Conservation (phyloP, 2,329 filamentous ascomycete genomes). For the Botrytis byssoidea region DNA sequence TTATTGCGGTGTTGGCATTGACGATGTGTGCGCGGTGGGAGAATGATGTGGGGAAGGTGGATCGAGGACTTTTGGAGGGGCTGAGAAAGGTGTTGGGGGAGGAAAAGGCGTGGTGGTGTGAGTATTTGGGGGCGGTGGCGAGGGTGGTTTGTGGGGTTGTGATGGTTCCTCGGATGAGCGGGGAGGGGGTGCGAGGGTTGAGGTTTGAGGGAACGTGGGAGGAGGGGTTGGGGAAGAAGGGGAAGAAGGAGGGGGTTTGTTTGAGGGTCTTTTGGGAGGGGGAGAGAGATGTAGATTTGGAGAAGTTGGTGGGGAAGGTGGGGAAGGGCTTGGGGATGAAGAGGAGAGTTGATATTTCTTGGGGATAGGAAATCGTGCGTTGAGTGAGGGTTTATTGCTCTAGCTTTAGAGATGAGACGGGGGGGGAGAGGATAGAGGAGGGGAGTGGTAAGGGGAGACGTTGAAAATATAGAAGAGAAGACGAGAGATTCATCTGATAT, state of each 20-base stretch:
- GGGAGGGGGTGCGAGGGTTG: background rate
- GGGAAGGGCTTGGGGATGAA: background rate
- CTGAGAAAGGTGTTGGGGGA: conserved; percentile 32
- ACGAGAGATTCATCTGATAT: background rate
- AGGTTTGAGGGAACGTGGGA: background rate
- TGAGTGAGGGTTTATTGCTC: background rate
- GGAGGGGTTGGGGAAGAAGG: conserved; percentile 1
- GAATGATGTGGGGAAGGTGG: conserved; percentile 53
- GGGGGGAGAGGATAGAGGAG: background rate
- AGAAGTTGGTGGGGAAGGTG: background rate
- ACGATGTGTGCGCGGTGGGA: conserved; percentile 74
- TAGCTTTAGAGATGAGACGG: background rate
- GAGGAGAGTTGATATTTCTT: background rate
- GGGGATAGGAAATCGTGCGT: background rate
- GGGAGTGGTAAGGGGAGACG: no score
- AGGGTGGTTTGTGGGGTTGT: background rate
- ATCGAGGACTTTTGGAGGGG: conserved; percentile 38
- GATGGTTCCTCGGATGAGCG: background rate
- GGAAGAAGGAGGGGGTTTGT: conserved; percentile 9
- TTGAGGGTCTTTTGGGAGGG: background rate
- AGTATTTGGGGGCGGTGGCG: conserved; percentile 33
- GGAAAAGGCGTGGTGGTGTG: conserved; percentile 37
- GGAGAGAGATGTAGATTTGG: background rate
- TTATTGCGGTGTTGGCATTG: conserved; percentile 69
- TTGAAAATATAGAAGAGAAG: background rate